Evolutionary conservation across 2,329 filamentous ascomycete genomes (phyloP).

Genomic region (Magnaporthales sp.): DNA sequence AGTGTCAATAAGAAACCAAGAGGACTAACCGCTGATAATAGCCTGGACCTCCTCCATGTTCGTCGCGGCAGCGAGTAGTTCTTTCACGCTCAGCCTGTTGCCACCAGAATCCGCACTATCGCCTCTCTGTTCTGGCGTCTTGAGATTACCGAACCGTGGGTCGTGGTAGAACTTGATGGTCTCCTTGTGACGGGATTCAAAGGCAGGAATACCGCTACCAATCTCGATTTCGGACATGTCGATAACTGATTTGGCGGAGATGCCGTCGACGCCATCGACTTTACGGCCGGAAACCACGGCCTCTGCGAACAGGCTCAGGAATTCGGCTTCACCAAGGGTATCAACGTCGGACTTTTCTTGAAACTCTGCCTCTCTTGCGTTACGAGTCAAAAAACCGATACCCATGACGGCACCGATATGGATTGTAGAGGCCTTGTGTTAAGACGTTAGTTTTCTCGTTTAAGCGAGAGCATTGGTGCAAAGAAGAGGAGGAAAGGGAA

Average conservation of each 20-base stretch:
- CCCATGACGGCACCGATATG: constrained; percentile 29
- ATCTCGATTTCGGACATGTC: neutral
- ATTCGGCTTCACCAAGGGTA: neutral
- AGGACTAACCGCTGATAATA: neutral
- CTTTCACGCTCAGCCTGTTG: neutral
- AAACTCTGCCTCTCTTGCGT: constrained; percentile 7
- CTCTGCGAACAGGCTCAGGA: constrained; percentile 4
- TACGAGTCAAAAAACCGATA: constrained; percentile 28
- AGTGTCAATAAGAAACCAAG: neutral
- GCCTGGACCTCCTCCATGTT: neutral
- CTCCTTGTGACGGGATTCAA: constrained; percentile 4
- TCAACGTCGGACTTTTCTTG: neutral
- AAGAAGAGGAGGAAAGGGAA: neutral
- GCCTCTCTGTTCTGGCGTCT: neutral
- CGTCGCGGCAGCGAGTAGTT: neutral
- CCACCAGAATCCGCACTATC: neutral
- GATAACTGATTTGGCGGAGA: neutral
- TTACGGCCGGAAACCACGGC: neutral
- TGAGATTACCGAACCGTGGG: neutral
- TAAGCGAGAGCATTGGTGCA: neutral
- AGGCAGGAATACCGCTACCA: constrained; percentile 3
- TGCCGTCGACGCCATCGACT: neutral
- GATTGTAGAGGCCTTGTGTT: constrained; percentile 19
- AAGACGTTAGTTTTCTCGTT: neutral
- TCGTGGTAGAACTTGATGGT: neutral